Conservation (phyloP, 2,329 filamentous ascomycete species). For the Emmonsiellopsis sp. region DNA sequence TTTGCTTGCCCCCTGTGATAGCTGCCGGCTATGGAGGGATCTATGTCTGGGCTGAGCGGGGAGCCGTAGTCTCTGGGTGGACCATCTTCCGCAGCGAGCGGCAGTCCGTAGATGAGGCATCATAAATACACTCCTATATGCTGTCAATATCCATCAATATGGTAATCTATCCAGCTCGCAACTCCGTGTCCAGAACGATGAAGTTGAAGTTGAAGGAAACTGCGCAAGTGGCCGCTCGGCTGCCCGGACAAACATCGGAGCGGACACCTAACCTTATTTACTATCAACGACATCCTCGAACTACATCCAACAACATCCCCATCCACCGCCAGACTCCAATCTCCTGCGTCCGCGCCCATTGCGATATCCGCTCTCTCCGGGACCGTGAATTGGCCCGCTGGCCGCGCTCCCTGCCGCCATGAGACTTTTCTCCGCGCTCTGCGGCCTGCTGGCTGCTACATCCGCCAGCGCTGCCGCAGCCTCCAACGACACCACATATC, state of each 20-base stretch:
- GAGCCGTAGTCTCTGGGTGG: not conserved
- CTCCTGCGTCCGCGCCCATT: not conserved
- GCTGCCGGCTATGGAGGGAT: not conserved
- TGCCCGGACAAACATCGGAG: not conserved
- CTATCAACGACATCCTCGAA: constrained; percentile 2
- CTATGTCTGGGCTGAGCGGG: not conserved
- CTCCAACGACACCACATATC: constrained; percentile 19
- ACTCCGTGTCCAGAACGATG: no score
- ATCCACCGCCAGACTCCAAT: not conserved
- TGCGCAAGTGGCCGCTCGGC: not conserved
- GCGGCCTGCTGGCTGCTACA: constrained; percentile 25
- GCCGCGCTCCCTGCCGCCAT: constrained; percentile 24
- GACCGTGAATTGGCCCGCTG: constrained; percentile 20
- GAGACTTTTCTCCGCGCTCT: constrained; percentile 32
- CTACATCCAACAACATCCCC: constrained; percentile 11
- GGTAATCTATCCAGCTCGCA: no score
- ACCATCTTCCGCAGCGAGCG: not conserved
- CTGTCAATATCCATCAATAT: no score
- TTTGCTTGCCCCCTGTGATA: constrained; percentile 23
- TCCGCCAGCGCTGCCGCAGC: constrained; percentile 18
- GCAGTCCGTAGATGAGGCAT: not conserved
- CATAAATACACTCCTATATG: not conserved
- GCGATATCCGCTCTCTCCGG: constrained; percentile 1
- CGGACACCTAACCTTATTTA: constrained; percentile 33
- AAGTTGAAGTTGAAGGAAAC: not conserved